Base-by-base conservation (phyloP, 129 eudicot genomes). In the Kitagawia praeruptora region DNA sequence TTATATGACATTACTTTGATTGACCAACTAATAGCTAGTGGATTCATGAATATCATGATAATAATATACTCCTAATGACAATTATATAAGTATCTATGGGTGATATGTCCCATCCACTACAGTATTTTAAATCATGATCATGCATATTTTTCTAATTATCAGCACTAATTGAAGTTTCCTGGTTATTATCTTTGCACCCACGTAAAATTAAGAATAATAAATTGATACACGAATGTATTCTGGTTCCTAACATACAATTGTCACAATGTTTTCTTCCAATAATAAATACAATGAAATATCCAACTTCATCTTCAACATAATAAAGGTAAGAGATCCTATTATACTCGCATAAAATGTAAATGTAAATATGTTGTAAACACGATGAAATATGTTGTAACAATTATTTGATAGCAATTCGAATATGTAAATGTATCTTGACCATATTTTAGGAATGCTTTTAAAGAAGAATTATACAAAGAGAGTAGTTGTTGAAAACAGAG, bases 21-120 rank as follows among this genome's bases (percentile, higher is more conserved):
- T 89, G 98, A 93, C 90, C 93, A 91, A 81, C 86, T 73, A 58
- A 51, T 83, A 85, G 91, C 61, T 83, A 85, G 91, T 87, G 92
- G 92, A 81, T 87, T 89, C 86, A 88, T 86, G 82, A 58, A 82
- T 80, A 80, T 85, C 49, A 15, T 70, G 41, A 63, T 81, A 47
- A 40, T 75, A 70, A 56, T 34, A 47, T 34, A n/a, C n/a, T n/a
- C n/a, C n/a, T n/a, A 54, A 38, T 39, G 15, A 74, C 21, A 53
- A 83, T 80, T 78, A 71, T 31, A 82, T 49, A 77, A 31, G 70
- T 42, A 75, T 81, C 37, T 74, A 75, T 75, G 86, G 93, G 67
- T 87, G 93, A 64, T 78, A 48, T 85, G 96, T 93, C 91, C 86
- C 91, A 88, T 91, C 97, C 85, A 69, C 85, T 58, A 83, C 85